Evolutionary conservation across 139 green algal species (phyloP).

Genomic region (Astrephomene gubernaculifera): DNA sequence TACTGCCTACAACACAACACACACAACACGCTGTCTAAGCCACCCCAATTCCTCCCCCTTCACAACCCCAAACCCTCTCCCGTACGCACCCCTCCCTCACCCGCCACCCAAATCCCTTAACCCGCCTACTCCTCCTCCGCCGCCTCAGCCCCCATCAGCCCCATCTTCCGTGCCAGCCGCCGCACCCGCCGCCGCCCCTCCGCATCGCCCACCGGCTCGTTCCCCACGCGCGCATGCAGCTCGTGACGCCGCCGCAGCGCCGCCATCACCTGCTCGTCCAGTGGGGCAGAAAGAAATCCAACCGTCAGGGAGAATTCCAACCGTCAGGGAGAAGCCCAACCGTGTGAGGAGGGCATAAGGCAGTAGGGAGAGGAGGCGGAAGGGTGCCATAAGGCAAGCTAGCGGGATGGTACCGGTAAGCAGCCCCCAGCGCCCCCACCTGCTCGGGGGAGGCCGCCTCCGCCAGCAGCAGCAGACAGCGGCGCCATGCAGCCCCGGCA

Average conservation of each 20-base stretch:
- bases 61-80: too few relatives aligned
- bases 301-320: too few relatives aligned
- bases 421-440: too few relatives aligned
- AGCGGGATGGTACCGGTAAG: neutral
- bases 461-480: too few relatives aligned
- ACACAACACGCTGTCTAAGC: too few relatives aligned
- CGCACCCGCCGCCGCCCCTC: neutral
- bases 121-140: neutral
- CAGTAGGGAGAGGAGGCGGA: neutral
- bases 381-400: neutral
- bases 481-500: too few relatives aligned
- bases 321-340: neutral
- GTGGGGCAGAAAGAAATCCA: too few relatives aligned
- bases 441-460: too few relatives aligned
- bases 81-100: neutral
- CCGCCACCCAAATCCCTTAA: neutral
- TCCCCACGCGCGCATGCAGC: slow-evolving; percentile 3
- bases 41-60: too few relatives aligned
- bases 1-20: too few relatives aligned
- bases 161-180: neutral
- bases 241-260: slow-evolving; percentile 31
- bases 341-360: neutral
- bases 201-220: neutral
- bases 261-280: slow-evolving; percentile 3
- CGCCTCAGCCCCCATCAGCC: neutral